Base-by-base conservation (phyloP, 805 yeast species). In the Saturnispora bothae region DNA sequence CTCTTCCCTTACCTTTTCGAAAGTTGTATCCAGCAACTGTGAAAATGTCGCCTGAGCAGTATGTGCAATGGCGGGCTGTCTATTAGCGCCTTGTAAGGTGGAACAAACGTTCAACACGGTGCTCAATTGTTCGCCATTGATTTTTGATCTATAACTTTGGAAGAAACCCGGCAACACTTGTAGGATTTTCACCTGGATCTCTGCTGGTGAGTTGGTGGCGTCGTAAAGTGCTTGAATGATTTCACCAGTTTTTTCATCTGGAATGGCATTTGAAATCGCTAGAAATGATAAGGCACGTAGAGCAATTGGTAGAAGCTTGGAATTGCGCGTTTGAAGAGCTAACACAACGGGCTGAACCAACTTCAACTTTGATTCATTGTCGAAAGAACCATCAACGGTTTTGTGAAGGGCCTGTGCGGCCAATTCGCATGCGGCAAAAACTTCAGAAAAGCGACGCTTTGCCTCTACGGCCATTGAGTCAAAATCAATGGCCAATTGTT, bases 1-100 rank as follows among this genome's bases (percentile, higher is more conserved):
- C 31, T 69, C 73, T 4, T 59, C 63, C 14, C 53, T 46, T 33
- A 75, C 68, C 51, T 74, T 68, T 40, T 89, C 97, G 56, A 81
- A 89, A 0, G 86, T 71, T 22, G 81, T 73, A 27, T 81, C 74
- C 32, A 86, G 69, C 31, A 92, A 60, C 54, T 92, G 97, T 45
- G 86, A 94, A 33, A 86, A 68, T 3, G 97, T 85, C 2, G 97
- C 98, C 35, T 84, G 77, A 0, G 97, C 96, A 0, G 97, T 83
- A 50, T 86, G 88, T 12, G 75, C 68, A 4, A 92, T 95, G 48
- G 83, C 83, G 0, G 81, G 73, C 4, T 78, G 70, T 48, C 82
- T 80, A 43, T 75, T 80, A 12, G 76, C 68, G 12, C 74, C 62
- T 40, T 83, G 86, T 35, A 92, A 65, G 25, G 75, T 69, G 0